Evolutionary conservation across 2,329 filamentous ascomycete species (phyloP), one percentile per base, ranked within the genome.

Genomic region (Aaosphaeria pasadenensis): DNA sequence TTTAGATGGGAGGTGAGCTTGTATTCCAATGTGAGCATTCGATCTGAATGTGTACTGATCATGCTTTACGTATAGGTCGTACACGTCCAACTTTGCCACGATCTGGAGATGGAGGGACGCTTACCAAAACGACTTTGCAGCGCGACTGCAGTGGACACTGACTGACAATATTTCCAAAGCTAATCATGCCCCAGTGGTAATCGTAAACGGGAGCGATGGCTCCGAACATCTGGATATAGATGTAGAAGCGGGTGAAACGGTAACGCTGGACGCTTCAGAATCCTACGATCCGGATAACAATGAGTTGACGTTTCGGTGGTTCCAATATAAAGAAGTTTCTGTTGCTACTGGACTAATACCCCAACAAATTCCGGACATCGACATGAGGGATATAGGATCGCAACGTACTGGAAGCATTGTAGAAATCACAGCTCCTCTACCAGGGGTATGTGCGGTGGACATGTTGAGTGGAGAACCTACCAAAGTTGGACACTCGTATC

Each of bases 41-140:
- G 62, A 65, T 47, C 58, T 58, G 35, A 66, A 62, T 36, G 44
- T 35, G 30, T 46, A 24, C 17, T 24, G 17, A 24, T 24, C 17
- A 24, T 24, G 17, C 17, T 24, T 24, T 24, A 24, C 17, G 17
- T 24, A 24, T 24, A 13, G 33, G 13, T 11, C 9, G 9, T 9
- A 36, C 9, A 36, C 33, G 9, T 11, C 9, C 33, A 36, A 36
- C 33, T 11, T 43, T n/a, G 72, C 69, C 4, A 70, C 68, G 9
- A 70, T 75, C 45, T 75, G 72, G 72, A 63, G 73, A n/a, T 75
- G 73, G 73, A 52, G 72, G 7, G 47, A 70, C 11, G 64, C 63
- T 6, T 75, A 60, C 55, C 73, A 75, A 47, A 62, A 71, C 47
- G 73, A 75, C 50, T 74, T 76, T 51, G 71, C 72, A 6, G 66